These are phyloP conservation scores for Tolypocladium tropicale DNA, from an alignment of 2,329 filamentous ascomycete species.

Conservation along the genomic window DNA sequence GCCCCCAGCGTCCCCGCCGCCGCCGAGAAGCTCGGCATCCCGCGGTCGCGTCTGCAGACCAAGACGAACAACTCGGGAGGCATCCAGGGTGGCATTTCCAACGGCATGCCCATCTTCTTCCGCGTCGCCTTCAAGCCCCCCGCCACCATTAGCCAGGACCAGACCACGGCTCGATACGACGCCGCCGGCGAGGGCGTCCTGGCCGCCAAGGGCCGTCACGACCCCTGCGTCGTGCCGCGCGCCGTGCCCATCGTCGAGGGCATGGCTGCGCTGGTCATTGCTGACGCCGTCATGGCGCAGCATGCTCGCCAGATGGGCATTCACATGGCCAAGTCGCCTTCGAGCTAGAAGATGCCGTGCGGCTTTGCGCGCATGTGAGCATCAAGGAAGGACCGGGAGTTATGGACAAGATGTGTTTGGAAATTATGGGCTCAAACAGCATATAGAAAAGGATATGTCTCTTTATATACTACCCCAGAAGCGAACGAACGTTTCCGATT, in stretches of 20 bases:
- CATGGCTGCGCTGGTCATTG: slow-evolving; percentile 81
- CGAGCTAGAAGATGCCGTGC: not conserved
- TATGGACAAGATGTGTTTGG: not conserved
- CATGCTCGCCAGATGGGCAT: slow-evolving; percentile 44
- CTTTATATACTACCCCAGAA: not conserved
- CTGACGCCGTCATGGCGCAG: slow-evolving; percentile 81
- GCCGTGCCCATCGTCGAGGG: slow-evolving; percentile 62
- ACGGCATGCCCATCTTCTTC: slow-evolving; percentile 92
- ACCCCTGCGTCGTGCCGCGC: slow-evolving; percentile 83
- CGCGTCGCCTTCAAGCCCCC: slow-evolving; percentile 89
- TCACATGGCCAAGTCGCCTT: slow-evolving; percentile 6
- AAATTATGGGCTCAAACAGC: not conserved
- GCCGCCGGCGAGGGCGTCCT: slow-evolving; percentile 61
- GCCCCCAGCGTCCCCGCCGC: slow-evolving; percentile 33
- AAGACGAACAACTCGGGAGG: slow-evolving; percentile 93
- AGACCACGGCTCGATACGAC: slow-evolving; percentile 73
- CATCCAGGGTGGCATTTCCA: slow-evolving; percentile 90
- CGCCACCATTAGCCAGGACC: slow-evolving; percentile 84
- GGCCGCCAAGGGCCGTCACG: slow-evolving; percentile 87
- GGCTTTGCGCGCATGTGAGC: not conserved
- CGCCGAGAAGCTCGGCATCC: slow-evolving; percentile 30
- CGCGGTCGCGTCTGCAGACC: slow-evolving; percentile 59
- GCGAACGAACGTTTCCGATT: not conserved
- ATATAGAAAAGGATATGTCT: not conserved
- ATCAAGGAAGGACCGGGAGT: not conserved